Percentiles rank a stretch among this genome's conserved stretches.
Evolutionary conservation across 2,329 filamentous ascomycete species (phyloP).

Genomic region (Colletotrichum sp.): DNA sequence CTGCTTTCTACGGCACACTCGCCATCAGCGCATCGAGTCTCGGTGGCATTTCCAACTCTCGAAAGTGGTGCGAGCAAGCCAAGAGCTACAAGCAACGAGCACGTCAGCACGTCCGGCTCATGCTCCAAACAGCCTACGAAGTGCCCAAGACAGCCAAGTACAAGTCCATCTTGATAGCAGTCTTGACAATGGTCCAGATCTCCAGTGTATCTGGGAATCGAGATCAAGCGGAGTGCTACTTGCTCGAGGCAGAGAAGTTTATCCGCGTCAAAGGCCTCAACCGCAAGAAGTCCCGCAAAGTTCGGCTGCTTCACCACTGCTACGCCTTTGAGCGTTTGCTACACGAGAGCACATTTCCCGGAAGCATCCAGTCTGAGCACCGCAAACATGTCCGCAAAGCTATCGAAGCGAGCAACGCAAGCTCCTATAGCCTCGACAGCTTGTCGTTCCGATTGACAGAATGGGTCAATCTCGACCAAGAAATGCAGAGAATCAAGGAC

Average conservation of each 20-base stretch:
- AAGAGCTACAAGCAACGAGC: slow-evolving; percentile 31
- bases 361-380: slow-evolving; percentile 18
- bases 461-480: slow-evolving; percentile 34
- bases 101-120: slow-evolving; percentile 29
- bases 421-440: slow-evolving; percentile 28
- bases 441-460: slow-evolving; percentile 34
- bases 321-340: slow-evolving; percentile 43
- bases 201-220: slow-evolving; percentile 36
- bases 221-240: slow-evolving; percentile 39
- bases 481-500: slow-evolving; percentile 35
- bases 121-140: slow-evolving; percentile 35
- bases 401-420: slow-evolving; percentile 23
- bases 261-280: slow-evolving; percentile 40
- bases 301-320: slow-evolving; percentile 46
- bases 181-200: slow-evolving; percentile 43
- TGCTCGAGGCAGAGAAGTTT: slow-evolving; percentile 44
- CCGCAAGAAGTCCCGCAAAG: slow-evolving; percentile 42
- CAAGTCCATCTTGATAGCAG: slow-evolving; percentile 44
- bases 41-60: slow-evolving; percentile 28
- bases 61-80: slow-evolving; percentile 35
- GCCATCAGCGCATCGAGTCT: slow-evolving; percentile 44
- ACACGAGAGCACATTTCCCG: slow-evolving; percentile 41
- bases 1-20: slow-evolving; percentile 39
- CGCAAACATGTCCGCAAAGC: slow-evolving; percentile 22
- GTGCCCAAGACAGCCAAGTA: slow-evolving; percentile 41